Percentiles rank a stretch among this genome's conserved stretches.
These are phyloP conservation scores for Salvia hispanica DNA, from an alignment of 257 asterid species.

Conservation along the genomic window DNA sequence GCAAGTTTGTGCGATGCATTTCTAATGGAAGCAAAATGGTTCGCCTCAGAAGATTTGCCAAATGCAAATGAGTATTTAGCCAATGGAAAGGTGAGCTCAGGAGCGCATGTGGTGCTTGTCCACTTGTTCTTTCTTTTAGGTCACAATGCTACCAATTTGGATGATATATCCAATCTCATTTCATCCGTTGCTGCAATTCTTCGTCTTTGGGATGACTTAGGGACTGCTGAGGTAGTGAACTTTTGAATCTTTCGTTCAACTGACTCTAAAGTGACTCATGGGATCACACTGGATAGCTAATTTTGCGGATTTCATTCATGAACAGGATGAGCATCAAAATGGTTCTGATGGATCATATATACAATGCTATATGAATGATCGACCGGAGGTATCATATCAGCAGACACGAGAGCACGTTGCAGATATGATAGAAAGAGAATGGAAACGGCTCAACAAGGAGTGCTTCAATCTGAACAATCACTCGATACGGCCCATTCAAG, in stretches of 20 bases:
- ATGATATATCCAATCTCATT: constrained; percentile 22
- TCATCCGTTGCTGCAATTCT: constrained; percentile 41
- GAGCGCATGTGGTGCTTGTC: constrained; percentile 32
- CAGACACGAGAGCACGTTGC: constrained; percentile 30
- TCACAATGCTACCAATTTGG: constrained; percentile 4
- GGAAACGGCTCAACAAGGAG: constrained; percentile 44
- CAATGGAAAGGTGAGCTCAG: constrained; percentile 44
- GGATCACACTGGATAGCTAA: not conserved
- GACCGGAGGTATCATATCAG: not conserved
- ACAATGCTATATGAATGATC: constrained; percentile 37
- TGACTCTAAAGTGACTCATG: too few relatives aligned
- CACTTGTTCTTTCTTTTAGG: constrained; percentile 42
- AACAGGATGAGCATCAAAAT: constrained; percentile 44
- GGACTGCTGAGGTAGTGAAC: constrained; percentile 34
- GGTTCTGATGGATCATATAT: constrained; percentile 44
- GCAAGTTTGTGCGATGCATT: constrained; percentile 53
- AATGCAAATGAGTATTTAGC: constrained; percentile 34
- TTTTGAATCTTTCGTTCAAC: too few relatives aligned
- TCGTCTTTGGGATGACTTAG: constrained; percentile 50
- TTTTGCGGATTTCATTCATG: not conserved
- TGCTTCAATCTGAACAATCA: constrained; percentile 20
- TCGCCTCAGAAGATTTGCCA: constrained; percentile 32
- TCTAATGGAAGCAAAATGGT: constrained; percentile 51
- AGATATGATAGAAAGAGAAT: constrained; percentile 31
- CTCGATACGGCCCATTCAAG: constrained; percentile 6